A percentile compares a stretch with the other conserved stretches of the same genome.
These are phyloP conservation scores for Candida takata DNA, from an alignment of 805 yeast genomes.

Conservation along the genomic window DNA sequence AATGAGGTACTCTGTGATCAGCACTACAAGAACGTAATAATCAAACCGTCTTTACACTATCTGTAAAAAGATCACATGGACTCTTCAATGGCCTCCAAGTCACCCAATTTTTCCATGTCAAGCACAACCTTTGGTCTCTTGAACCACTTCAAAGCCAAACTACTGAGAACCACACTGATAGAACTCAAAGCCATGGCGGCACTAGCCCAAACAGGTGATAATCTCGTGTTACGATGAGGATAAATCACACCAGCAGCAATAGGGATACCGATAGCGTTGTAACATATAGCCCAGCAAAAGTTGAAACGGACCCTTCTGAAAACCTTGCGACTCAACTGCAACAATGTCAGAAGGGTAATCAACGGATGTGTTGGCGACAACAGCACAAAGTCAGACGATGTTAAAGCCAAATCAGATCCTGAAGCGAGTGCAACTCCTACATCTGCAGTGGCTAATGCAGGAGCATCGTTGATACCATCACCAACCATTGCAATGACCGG, in stretches of 20 bases:
- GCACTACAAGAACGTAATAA: no score
- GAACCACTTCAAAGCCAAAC: slow-evolving; percentile 44
- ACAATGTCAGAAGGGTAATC: slow-evolving; percentile 44
- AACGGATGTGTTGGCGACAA: slow-evolving; percentile 47
- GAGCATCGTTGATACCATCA: slow-evolving; percentile 81
- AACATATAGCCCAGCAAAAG: slow-evolving; percentile 53
- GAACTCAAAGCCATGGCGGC: slow-evolving; percentile 60
- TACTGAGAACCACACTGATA: slow-evolving; percentile 50
- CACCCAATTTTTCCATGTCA: slow-evolving; percentile 7
- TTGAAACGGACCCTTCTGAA: slow-evolving; percentile 49
- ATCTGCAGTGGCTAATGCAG: slow-evolving; percentile 68
- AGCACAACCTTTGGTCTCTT: slow-evolving; percentile 27
- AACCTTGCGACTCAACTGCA: slow-evolving; percentile 44
- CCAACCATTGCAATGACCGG: slow-evolving; percentile 61
- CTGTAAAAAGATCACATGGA: neutral
- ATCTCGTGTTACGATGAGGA: slow-evolving; percentile 45
- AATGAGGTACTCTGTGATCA: no score
- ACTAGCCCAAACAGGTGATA: slow-evolving; percentile 61
- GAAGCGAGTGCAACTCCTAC: slow-evolving; percentile 72
- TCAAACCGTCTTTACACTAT: no score
- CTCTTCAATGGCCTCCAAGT: slow-evolving; percentile 5
- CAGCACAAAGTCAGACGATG: slow-evolving; percentile 68
- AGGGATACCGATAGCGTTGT: slow-evolving; percentile 52
- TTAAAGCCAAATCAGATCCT: slow-evolving; percentile 70
- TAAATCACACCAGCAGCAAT: slow-evolving; percentile 63